Base-by-base conservation (phyloP, 768 basidiomycete species). In the Suillus fuscotomentosus region DNA sequence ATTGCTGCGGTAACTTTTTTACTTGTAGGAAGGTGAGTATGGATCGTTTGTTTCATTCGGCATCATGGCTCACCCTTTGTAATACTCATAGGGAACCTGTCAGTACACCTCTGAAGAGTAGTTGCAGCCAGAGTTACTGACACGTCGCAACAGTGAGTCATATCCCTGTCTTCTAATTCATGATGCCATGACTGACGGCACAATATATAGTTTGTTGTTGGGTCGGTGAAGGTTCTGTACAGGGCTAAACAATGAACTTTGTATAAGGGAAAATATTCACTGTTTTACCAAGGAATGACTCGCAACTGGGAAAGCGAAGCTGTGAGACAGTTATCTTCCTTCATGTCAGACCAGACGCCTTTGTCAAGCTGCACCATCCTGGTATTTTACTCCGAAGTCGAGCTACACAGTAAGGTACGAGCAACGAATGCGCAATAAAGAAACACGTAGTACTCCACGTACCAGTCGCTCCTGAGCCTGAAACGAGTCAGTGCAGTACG, bases 391-490 rank as follows among this genome's bases (percentile, higher is more conserved):
- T 27, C 3, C 27, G 27, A 0, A 27, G 27, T 27, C 27, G 27
- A 27, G 27, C 27, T 27, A 27, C 27, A 3, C 3, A 27, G 27
- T 27, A 27, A 27, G 27, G 27, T 27, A 27, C 27, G 27, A 27
- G 27, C 27, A 27, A 27, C 27, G 27, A 27, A 27, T 27, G 27
- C 27, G 27, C 27, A 3, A 27, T 7, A 41, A 59, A 42, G 53
- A 20, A 20, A 36, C 2, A 45, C 5, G 10, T 62, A 22, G 60
- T 14, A n/a, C 59, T 61, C 34, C 5, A 60, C 60, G 17, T 66
- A 88, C 91, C 90, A 62, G 92, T 95, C 41, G 91, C 89, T 42
- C 91, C 90, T 62, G 88, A 86, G 74, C 89, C 89, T 88, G 41
- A 60, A 36, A 43, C 5, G 20, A 13, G 24, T 65, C 41, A 68